Evolutionary conservation across 768 basidiomycete genomes (phyloP).

Genomic region (Crassisporium funariophilum): DNA sequence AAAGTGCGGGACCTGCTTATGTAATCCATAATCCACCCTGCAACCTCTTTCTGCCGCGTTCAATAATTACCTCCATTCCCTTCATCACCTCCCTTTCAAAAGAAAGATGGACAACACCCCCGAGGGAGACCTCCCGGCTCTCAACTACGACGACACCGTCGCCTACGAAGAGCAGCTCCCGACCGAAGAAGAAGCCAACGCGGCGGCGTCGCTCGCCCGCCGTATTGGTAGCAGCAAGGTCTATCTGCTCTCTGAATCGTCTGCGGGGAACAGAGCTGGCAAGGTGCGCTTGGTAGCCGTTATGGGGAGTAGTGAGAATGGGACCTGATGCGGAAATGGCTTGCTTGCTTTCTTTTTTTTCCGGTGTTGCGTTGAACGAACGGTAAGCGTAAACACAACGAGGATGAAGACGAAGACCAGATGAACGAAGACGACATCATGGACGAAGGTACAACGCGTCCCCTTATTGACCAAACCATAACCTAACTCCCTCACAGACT

Average conservation of each 20-base stretch:
- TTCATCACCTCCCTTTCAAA: constrained; percentile 10
- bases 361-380: constrained; percentile 1
- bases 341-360: constrained; percentile 23
- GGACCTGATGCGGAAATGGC: constrained; percentile 46
- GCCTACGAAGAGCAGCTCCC: constrained; percentile 62
- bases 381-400: constrained; percentile 50
- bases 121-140: constrained; percentile 32
- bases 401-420: constrained; percentile 33
- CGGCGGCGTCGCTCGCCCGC: constrained; percentile 49
- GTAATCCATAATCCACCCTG: too few species aligned
- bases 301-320: constrained; percentile 38
- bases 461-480: not conserved
- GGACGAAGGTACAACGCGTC: constrained; percentile 33
- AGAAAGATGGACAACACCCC: constrained; percentile 51
- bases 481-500: constrained; percentile 28
- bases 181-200: constrained; percentile 30
- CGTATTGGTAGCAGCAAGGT: constrained; percentile 76
- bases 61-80: not conserved
- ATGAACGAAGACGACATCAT: constrained; percentile 35
- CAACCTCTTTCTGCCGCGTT: too few species aligned
- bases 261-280: constrained; percentile 53
- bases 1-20: constrained; percentile 9
- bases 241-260: constrained; percentile 74
- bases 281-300: constrained; percentile 65
- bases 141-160: constrained; percentile 58